phyloP scores from a whole-genome alignment of 352 stramenopile genomes.

The Phytophthora hybrid region DNA sequence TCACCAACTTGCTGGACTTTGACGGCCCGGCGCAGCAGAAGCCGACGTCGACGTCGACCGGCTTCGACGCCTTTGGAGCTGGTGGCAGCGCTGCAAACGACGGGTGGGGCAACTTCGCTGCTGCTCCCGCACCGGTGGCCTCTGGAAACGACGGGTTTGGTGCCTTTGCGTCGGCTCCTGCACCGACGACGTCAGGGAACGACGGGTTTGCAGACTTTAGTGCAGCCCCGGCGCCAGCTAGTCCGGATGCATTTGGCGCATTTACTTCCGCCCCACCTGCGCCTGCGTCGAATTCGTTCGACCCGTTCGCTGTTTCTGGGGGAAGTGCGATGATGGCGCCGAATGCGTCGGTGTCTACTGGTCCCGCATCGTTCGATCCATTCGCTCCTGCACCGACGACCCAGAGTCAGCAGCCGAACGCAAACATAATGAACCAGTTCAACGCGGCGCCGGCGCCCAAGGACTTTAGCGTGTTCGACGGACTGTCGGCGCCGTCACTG shows the following conservation, averaged over 20 bases:
- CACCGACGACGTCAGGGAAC: slow-evolving; percentile 19
- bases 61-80: slow-evolving; percentile 56
- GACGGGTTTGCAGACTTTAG: slow-evolving; percentile 56
- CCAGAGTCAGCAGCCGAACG: slow-evolving; percentile 27
- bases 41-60: slow-evolving; percentile 11
- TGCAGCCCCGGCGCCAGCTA: slow-evolving; percentile 31
- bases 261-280: slow-evolving; percentile 42
- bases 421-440: slow-evolving; percentile 39
- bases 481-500: slow-evolving; percentile 45
- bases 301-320: slow-evolving; percentile 37
- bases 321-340: slow-evolving; percentile 6
- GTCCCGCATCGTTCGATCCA: slow-evolving; percentile 43
- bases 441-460: slow-evolving; percentile 33
- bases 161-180: slow-evolving; percentile 43
- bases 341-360: slow-evolving; percentile 22
- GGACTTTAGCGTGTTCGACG: slow-evolving; percentile 77
- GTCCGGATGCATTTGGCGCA: slow-evolving; percentile 38
- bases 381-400: slow-evolving; percentile 29
- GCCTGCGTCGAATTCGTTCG: slow-evolving; percentile 38
- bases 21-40: slow-evolving; percentile 43
- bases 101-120: slow-evolving; percentile 48
- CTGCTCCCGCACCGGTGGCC: slow-evolving; percentile 32
- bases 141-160: slow-evolving; percentile 48
- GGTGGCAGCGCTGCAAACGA: slow-evolving; percentile 22
- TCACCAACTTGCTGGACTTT: slow-evolving; percentile 70